These are phyloP conservation scores for Lepiota subincarnata DNA, from an alignment of 768 basidiomycete genomes.

Conservation along the genomic window DNA sequence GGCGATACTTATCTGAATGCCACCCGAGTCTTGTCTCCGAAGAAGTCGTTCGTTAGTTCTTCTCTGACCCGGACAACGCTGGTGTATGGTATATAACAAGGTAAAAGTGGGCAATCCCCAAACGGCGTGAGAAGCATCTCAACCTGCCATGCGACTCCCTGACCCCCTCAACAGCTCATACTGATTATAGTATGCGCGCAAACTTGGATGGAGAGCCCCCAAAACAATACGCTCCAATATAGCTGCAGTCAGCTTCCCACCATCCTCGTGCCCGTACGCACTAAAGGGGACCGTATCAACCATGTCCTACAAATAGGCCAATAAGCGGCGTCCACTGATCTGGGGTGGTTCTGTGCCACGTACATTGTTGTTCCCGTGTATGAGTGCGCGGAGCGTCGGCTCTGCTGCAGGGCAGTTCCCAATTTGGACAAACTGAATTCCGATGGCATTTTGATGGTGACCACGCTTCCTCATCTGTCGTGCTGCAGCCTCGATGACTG, in stretches of 20 bases:
- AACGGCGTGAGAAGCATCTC: too few species aligned
- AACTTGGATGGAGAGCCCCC: conserved; percentile 28
- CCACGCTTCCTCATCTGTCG: conserved; percentile 17
- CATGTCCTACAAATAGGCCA: conserved; percentile 22
- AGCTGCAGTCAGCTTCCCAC: conserved; percentile 22
- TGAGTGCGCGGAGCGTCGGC: conserved; percentile 21
- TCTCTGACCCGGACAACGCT: too few species aligned
- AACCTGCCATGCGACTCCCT: too few species aligned
- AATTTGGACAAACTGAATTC: conserved; percentile 32
- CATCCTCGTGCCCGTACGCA: conserved; percentile 2
- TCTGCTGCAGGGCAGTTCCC: conserved; percentile 22
- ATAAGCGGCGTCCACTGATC: neutral
- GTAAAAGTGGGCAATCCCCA: too few species aligned
- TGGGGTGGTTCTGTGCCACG: neutral
- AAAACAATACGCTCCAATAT: conserved; percentile 29
- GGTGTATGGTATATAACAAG: too few species aligned
- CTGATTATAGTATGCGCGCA: conserved; percentile 17
- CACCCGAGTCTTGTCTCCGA: too few species aligned
- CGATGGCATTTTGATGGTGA: conserved; percentile 30
- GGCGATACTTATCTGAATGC: too few species aligned
- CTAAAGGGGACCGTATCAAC: conserved; percentile 26
- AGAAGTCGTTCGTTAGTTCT: too few species aligned
- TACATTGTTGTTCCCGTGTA: conserved; percentile 24
- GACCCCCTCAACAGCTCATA: neutral
- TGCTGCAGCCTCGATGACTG: conserved; percentile 20